Conservation (phyloP, 257 asterid genomes). For the Scutellaria barbata region DNA sequence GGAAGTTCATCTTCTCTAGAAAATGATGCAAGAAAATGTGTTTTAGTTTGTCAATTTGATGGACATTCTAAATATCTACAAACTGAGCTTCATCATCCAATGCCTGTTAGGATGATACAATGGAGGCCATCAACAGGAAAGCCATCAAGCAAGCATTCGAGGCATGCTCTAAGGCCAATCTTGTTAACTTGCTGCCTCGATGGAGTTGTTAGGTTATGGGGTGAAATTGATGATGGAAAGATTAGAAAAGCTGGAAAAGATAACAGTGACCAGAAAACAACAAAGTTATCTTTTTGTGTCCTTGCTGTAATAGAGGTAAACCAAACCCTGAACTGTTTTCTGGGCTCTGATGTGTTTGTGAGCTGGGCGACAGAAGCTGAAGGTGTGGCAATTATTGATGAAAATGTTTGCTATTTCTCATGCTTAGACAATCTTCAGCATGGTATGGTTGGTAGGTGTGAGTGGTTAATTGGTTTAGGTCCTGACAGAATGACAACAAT, state of each 20-base stretch:
- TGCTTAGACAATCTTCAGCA: slow-evolving; percentile 54
- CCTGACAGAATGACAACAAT: slow-evolving; percentile 58
- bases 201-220: slow-evolving; percentile 95
- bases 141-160: slow-evolving; percentile 53
- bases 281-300: slow-evolving; percentile 62
- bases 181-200: slow-evolving; percentile 86
- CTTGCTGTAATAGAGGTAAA: slow-evolving; percentile 82
- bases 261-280: slow-evolving; percentile 56
- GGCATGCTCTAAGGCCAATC: slow-evolving; percentile 57
- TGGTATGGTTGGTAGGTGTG: slow-evolving; percentile 77
- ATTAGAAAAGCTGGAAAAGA: slow-evolving; percentile 70
- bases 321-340: slow-evolving; percentile 64
- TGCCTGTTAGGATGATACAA: slow-evolving; percentile 81
- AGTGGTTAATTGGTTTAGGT: slow-evolving; percentile 91
- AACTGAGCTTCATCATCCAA: slow-evolving; percentile 75
- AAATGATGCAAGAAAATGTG: slow-evolving; percentile 56
- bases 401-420: slow-evolving; percentile 52
- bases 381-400: slow-evolving; percentile 50
- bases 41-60: slow-evolving; percentile 62
- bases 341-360: slow-evolving; percentile 70
- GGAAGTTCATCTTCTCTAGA: slow-evolving; percentile 43
- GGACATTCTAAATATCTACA: slow-evolving; percentile 48
- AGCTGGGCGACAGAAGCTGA: slow-evolving; percentile 81
- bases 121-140: slow-evolving; percentile 88
- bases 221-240: slow-evolving; percentile 86